Evolutionary conservation across 2,329 filamentous ascomycete genomes (phyloP), one percentile per base, ranked within the genome.

Genomic region (Fusarium sulawesiense): DNA sequence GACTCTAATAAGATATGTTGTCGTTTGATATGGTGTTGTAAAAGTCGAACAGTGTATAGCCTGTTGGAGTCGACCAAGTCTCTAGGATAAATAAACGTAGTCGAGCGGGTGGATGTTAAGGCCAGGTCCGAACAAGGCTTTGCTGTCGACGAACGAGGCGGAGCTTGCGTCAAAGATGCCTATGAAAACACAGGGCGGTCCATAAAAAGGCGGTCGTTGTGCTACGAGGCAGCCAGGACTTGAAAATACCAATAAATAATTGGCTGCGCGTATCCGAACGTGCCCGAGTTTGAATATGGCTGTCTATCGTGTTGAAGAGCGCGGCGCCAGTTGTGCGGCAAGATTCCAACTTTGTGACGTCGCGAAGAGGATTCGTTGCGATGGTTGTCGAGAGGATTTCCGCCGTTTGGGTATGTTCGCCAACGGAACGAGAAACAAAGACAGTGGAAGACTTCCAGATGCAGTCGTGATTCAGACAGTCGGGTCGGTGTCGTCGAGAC

Each of bases 181-280:
- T 79, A 77, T 66, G 62, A 73, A 68, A 72, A 73, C 70, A 56
- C 73, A 68, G 61, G 68, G 62, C 60, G 59, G 70, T 77, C 76
- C 78, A 80, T 79, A 76, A 76, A 78, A 73, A 75, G 70, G 64
- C 64, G 53, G 56, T 60, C 50, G 64, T 64, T 70, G 66, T 74
- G 58, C 56, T 62, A 68, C 61, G 46, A 70, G 60, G 68, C 67
- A 62, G 45, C 25, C 41, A 54, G 46, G 50, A 55, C 49, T 68
- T 64, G 47, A 60, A 65, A 62, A 47, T 30, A 40, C 37, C 37
- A 34, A 32, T 37, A 23, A 54, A 50, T 45, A 53, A 66, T 45
- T 56, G 30, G 68, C 71, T 54, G 61, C 65, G 70, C 58, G 60
- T 61, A 55, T 70, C 48, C 25, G 50, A 48, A 54, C 48, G 53